A percentile compares a stretch with the other conserved stretches of the same genome.
phyloP scores from a whole-genome alignment of 106 monocot genomes.

The Dioscorea zingiberensis region DNA sequence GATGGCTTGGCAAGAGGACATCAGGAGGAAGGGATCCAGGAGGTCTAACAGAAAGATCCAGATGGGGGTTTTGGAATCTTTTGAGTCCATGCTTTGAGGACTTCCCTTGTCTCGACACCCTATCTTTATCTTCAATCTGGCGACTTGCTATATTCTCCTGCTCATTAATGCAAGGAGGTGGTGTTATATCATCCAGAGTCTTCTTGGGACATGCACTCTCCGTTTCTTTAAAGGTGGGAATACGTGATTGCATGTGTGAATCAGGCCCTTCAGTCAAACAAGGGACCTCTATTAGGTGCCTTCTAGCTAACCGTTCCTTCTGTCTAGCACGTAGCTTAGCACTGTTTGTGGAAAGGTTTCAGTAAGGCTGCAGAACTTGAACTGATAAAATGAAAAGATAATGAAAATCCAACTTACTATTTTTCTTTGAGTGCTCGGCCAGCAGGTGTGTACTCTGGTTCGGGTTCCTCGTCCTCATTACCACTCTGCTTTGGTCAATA shows the following conservation, averaged over 20 bases:
- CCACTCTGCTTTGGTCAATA: constrained; percentile 44
- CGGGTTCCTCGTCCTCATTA: constrained; percentile 75
- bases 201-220: constrained; percentile 12
- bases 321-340: constrained; percentile 82
- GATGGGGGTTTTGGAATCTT: constrained; percentile 24
- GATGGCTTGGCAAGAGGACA: constrained; percentile 29
- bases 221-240: constrained; percentile 10
- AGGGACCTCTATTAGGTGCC: constrained; percentile 25
- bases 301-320: constrained; percentile 70
- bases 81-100: constrained; percentile 28
- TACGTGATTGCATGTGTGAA: constrained; percentile 5
- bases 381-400: not conserved
- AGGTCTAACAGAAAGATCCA: constrained; percentile 40
- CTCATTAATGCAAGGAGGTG: constrained; percentile 12
- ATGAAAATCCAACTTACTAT: constrained; percentile 42
- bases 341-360: constrained; percentile 33
- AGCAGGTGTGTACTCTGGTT: constrained; percentile 73
- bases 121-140: constrained; percentile 18
- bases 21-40: constrained; percentile 28
- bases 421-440: constrained; percentile 87
- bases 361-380: constrained; percentile 10
- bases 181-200: constrained; percentile 12
- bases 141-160: constrained; percentile 26
- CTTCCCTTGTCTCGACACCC: constrained; percentile 24
- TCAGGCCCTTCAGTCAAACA: constrained; percentile 20